These are phyloP conservation scores for Rhodotorula kratochvilovae DNA, from an alignment of 768 basidiomycete species.

Conservation along the genomic window DNA sequence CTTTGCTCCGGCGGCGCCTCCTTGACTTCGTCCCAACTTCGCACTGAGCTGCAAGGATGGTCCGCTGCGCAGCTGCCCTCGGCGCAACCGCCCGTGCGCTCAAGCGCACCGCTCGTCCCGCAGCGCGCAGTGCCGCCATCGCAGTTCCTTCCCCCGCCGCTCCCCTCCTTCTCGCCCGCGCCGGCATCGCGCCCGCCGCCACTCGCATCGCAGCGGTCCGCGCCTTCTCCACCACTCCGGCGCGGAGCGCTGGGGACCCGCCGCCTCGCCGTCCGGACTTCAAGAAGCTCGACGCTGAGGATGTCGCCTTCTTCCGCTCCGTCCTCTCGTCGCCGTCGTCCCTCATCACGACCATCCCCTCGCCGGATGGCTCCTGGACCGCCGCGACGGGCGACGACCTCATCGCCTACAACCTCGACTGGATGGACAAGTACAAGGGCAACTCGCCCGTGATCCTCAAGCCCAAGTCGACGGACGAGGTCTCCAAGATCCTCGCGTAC, in stretches of 20 bases:
- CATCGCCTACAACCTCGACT: conserved; percentile 71
- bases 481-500: conserved; percentile 79
- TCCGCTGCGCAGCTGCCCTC: not conserved
- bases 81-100: conserved; percentile 3
- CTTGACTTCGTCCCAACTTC: not conserved
- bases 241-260: not conserved
- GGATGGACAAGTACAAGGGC: conserved; percentile 75
- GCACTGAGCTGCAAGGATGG: not conserved
- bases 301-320: conserved; percentile 46
- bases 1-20: too few species aligned
- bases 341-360: conserved; percentile 47
- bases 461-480: conserved; percentile 80
- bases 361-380: conserved; percentile 21
- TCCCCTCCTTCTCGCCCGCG: not conserved
- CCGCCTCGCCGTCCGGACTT: conserved; percentile 36
- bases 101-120: conserved; percentile 1
- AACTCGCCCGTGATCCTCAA: conserved; percentile 75
- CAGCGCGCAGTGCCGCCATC: not conserved
- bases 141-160: not conserved
- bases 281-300: conserved; percentile 43
- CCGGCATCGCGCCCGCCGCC: not conserved
- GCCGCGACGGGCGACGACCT: conserved; percentile 56
- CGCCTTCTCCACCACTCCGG: conserved; percentile 5
- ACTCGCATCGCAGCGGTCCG: not conserved
- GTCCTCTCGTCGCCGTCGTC: conserved; percentile 47